phyloP scores from a whole-genome alignment of 192 early-diverging fungal genomes.

The Allomyces macrogynus region DNA sequence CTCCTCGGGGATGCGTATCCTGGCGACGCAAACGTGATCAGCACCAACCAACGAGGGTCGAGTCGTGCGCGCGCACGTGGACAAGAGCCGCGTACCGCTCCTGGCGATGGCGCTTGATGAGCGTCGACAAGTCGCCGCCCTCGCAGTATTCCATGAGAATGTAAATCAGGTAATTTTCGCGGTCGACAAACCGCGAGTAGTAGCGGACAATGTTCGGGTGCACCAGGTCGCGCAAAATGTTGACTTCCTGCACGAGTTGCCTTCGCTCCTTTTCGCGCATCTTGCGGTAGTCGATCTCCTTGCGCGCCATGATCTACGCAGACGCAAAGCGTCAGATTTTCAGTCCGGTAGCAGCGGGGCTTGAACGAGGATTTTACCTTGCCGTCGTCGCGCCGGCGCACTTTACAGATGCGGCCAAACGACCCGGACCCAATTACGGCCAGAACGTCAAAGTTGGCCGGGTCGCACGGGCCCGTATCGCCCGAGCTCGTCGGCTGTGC shows the following conservation, averaged over 20 bases:
- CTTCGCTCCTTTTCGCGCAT: constrained; percentile 52
- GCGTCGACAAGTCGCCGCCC: constrained; percentile 42
- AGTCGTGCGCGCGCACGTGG: too few relatives aligned
- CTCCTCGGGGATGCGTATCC: constrained; percentile 34
- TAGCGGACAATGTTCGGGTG: constrained; percentile 58
- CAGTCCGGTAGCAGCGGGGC: neutral
- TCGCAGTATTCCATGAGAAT: constrained; percentile 68
- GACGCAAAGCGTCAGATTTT: neutral
- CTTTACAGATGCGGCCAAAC: constrained; percentile 52
- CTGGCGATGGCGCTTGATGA: constrained; percentile 42
- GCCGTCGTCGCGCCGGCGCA: constrained; percentile 37
- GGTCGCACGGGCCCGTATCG: too few relatives aligned
- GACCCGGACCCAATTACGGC: constrained; percentile 48
- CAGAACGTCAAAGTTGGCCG: constrained; percentile 36
- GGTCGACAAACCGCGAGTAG: constrained; percentile 44
- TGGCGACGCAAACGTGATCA: constrained; percentile 4
- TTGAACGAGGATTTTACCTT: constrained; percentile 18
- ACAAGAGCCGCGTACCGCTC: constrained; percentile 13
- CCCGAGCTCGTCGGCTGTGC: too few relatives aligned
- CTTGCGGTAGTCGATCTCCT: constrained; percentile 60
- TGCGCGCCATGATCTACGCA: constrained; percentile 40
- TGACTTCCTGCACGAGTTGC: constrained; percentile 55
- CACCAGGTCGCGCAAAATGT: constrained; percentile 45
- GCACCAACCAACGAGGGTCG: too few relatives aligned
- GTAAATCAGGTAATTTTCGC: constrained; percentile 41